Conservation (phyloP, 2,329 filamentous ascomycete genomes). For the Fusarium stilboides region DNA sequence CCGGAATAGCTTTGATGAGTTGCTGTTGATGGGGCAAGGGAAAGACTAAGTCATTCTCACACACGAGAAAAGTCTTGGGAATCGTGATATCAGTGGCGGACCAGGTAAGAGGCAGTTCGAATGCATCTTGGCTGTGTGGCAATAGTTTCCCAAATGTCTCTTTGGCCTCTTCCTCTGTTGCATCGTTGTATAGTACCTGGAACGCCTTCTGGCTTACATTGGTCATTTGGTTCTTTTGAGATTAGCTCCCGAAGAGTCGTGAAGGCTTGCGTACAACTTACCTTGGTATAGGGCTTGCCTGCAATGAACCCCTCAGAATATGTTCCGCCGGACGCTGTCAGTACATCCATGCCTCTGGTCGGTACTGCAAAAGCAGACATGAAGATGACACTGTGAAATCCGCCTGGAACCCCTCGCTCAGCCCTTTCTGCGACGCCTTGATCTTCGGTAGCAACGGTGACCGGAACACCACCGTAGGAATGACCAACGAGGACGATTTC, state of each 20-base stretch:
- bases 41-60: slow-evolving; percentile 14
- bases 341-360: slow-evolving; percentile 12
- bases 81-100: slow-evolving; percentile 9
- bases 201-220: neutral
- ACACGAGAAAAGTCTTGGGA: slow-evolving; percentile 7
- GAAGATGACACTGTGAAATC: slow-evolving; percentile 11
- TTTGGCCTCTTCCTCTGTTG: slow-evolving; percentile 4
- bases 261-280: neutral
- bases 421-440: slow-evolving; percentile 1
- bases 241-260: neutral
- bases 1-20: neutral
- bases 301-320: slow-evolving; percentile 6
- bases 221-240: slow-evolving; percentile 4
- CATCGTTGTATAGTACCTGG: slow-evolving; percentile 5
- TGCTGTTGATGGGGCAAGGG: neutral
- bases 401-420: neutral
- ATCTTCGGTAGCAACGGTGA: slow-evolving; percentile 8
- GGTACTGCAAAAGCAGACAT: slow-evolving; percentile 14
- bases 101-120: slow-evolving; percentile 9
- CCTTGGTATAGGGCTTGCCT: slow-evolving; percentile 5
- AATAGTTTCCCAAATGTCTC: neutral
- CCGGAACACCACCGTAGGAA: slow-evolving; percentile 14
- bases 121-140: slow-evolving; percentile 9
- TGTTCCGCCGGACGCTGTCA: slow-evolving; percentile 1
- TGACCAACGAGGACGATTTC: slow-evolving; percentile 11